phyloP scores from a whole-genome alignment of 176 grass and related monocot species.

The Zizania latifolia region DNA sequence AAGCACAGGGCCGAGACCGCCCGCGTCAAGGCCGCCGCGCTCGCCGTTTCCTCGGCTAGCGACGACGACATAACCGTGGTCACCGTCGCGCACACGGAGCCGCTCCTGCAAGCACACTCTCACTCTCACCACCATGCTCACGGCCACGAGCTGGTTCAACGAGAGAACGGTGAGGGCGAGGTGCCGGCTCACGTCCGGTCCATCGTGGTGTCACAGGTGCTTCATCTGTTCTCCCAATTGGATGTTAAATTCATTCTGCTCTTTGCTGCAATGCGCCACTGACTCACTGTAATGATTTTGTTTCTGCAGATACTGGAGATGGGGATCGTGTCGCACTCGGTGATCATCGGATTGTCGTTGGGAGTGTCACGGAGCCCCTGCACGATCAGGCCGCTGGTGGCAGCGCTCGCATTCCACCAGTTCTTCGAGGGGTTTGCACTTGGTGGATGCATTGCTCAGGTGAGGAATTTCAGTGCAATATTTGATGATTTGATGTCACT shows the following conservation, averaged over 20 bases:
- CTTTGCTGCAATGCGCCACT: neutral
- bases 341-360: conserved; percentile 85
- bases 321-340: conserved; percentile 86
- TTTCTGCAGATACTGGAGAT: conserved; percentile 74
- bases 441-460: conserved; percentile 84
- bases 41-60: conserved; percentile 31
- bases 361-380: conserved; percentile 69
- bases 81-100: conserved; percentile 13
- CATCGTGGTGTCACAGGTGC: conserved; percentile 85
- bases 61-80: conserved; percentile 39
- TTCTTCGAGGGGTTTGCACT: conserved; percentile 92
- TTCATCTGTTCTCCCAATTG: neutral
- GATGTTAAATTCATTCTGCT: neutral
- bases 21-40: conserved; percentile 43
- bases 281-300: neutral
- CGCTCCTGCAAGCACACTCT: conserved; percentile 29
- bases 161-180: conserved; percentile 19
- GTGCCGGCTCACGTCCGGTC: conserved; percentile 50
- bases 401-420: conserved; percentile 74
- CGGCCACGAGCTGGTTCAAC: conserved; percentile 8
- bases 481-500: too few species aligned
- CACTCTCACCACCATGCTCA: conserved; percentile 18
- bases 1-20: conserved; percentile 44
- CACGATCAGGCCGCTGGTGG: conserved; percentile 70
- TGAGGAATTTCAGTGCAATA: too few species aligned